Percentiles rank a stretch among this genome's conserved stretches.
Evolutionary conservation across 345 rosid species (phyloP).

Genomic region (Eucalyptus marginata): DNA sequence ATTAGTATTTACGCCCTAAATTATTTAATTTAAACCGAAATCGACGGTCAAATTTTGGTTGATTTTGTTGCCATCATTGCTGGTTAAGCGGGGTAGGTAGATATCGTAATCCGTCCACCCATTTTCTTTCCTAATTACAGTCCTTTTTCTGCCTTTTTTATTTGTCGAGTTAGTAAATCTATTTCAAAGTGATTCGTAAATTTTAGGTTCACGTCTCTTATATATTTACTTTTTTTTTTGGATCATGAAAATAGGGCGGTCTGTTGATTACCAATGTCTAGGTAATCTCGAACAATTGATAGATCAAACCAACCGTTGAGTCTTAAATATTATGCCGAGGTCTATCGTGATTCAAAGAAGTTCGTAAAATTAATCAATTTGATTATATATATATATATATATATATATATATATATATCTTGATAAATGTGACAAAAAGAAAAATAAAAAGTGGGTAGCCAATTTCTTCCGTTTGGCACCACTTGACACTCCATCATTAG

Average conservation of each 20-base stretch:
- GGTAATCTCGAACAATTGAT: background rate
- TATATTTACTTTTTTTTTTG: fast-evolving
- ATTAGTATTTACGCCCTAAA: background rate
- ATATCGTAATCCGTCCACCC: background rate
- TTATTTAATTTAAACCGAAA: background rate
- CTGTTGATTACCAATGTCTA: background rate
- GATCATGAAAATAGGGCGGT: background rate
- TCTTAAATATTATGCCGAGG: background rate
- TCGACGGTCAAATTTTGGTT: background rate
- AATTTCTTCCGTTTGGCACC: background rate
- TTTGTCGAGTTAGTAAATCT: background rate
- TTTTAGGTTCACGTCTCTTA: background rate
- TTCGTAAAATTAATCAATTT: background rate
- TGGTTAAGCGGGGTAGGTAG: background rate
- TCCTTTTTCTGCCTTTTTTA: background rate
- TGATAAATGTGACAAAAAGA: background rate
- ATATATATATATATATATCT: background rate
- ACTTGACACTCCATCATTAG: background rate
- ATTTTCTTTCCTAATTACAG: background rate
- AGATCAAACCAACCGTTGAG: background rate
- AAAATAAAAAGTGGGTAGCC: background rate
- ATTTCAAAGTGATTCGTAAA: background rate
- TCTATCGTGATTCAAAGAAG: fast-evolving
- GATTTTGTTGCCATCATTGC: background rate
- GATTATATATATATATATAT: background rate